Evolutionary conservation across 192 early-diverging fungal genomes (phyloP).

Genomic region (Dissophora ornata): DNA sequence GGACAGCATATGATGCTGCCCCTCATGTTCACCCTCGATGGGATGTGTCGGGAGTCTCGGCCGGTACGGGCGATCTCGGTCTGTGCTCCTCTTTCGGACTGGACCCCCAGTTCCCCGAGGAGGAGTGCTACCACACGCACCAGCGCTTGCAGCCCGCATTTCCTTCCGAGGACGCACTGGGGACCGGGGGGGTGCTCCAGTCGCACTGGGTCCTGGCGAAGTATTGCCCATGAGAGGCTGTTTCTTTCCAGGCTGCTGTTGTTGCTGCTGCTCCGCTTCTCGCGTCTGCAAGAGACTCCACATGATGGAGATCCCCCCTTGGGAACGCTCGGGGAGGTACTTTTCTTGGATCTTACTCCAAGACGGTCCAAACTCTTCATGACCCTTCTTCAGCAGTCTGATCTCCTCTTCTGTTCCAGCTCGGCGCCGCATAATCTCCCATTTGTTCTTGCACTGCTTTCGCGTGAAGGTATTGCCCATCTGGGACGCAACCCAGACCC

Average conservation of each 20-base stretch:
- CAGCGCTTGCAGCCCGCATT: neutral
- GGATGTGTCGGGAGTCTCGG: neutral
- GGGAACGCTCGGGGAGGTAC: constrained; percentile 46
- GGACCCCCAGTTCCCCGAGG: neutral
- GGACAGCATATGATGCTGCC: neutral
- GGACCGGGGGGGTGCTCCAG: neutral
- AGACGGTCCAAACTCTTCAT: constrained; percentile 38
- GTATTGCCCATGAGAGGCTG: neutral
- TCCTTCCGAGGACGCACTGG: neutral
- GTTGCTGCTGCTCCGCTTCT: constrained; percentile 27
- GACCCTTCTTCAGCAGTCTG: constrained; percentile 19
- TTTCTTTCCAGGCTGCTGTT: constrained; percentile 7
- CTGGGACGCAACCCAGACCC: constrained; percentile 53
- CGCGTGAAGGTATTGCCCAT: constrained; percentile 53
- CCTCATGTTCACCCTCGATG: neutral
- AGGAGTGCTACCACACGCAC: neutral
- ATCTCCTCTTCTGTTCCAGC: constrained; percentile 47
- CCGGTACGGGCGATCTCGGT: constrained; percentile 7
- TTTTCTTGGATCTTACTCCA: constrained; percentile 54
- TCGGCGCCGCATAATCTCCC: constrained; percentile 53
- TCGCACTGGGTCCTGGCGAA: neutral
- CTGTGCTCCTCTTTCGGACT: neutral
- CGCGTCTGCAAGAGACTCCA: constrained; percentile 41
- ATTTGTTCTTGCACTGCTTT: constrained; percentile 55
- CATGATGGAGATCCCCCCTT: constrained; percentile 51